Evolutionary conservation across 495 filamentous ascomycete genomes (phyloP).

Genomic region (Astrocystis sublimbata): DNA sequence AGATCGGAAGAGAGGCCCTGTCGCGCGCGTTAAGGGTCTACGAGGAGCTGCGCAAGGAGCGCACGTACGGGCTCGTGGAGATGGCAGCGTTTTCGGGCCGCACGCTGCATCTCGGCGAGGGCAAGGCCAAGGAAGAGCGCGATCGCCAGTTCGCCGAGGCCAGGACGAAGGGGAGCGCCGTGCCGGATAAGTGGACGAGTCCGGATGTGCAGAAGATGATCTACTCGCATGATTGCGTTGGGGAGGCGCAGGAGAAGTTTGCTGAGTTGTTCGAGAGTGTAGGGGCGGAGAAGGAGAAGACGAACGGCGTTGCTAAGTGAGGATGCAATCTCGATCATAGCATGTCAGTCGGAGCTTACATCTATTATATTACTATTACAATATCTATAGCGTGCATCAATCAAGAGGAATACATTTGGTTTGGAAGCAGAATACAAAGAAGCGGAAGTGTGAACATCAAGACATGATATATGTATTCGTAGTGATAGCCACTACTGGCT

Average conservation of each 20-base stretch:
- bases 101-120: constrained; percentile 71
- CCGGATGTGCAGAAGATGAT: constrained; percentile 76
- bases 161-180: constrained; percentile 55
- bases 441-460: not conserved
- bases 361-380: not conserved
- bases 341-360: too few relatives aligned
- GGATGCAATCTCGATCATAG: too few relatives aligned
- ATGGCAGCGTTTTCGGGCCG: constrained; percentile 67
- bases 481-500: not conserved
- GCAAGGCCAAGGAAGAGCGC: constrained; percentile 72
- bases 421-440: not conserved
- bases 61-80: constrained; percentile 69
- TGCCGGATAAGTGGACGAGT: constrained; percentile 78
- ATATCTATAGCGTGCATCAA: not conserved
- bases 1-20: constrained; percentile 53
- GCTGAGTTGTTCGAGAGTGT: constrained; percentile 55
- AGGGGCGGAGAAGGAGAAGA: constrained; percentile 8
- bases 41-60: constrained; percentile 69
- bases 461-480: not conserved
- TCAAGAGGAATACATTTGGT: not conserved
- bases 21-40: constrained; percentile 69
- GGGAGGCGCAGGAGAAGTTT: constrained; percentile 62
- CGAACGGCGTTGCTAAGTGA: constrained; percentile 8
- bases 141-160: constrained; percentile 68
- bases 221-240: constrained; percentile 68